Percentiles rank a stretch among this genome's conserved stretches.
Conservation (phyloP, 164 flowering plant genomes). For the Dillenia suffruticosa region DNA sequence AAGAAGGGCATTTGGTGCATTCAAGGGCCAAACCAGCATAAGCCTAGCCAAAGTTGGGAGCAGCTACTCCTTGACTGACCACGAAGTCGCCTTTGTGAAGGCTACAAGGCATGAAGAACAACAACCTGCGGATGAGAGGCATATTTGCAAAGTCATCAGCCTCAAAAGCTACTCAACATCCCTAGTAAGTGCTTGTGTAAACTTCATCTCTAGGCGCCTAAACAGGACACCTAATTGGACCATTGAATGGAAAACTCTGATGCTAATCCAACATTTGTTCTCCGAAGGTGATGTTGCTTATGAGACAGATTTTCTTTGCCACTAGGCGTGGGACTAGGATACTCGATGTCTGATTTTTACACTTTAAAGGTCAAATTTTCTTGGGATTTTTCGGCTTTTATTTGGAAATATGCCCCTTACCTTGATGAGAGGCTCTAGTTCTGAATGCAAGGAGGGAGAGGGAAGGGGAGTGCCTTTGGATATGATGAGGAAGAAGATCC, state of each 20-base stretch:
- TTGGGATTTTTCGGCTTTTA: constrained; percentile 87
- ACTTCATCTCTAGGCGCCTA: constrained; percentile 54
- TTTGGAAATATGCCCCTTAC: constrained; percentile 67
- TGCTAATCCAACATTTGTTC: constrained; percentile 61
- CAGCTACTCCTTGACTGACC: constrained; percentile 61
- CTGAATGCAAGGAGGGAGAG: constrained; percentile 56
- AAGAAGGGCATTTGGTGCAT: constrained; percentile 72
- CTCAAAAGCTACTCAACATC: constrained; percentile 48
- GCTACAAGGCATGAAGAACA: constrained; percentile 87
- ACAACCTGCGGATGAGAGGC: constrained; percentile 64
- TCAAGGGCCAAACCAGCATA: constrained; percentile 64
- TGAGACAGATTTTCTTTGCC: constrained; percentile 74
- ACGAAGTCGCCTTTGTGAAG: constrained; percentile 82
- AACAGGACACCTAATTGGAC: constrained; percentile 80
- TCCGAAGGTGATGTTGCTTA: constrained; percentile 67
- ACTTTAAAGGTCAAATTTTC: constrained; percentile 46
- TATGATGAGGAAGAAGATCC: constrained; percentile 35
- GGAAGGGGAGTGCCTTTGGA: constrained; percentile 26
- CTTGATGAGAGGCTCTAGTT: constrained; percentile 75
- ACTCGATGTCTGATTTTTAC: constrained; percentile 81
- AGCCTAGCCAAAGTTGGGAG: constrained; percentile 40
- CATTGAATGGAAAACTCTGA: constrained; percentile 72
- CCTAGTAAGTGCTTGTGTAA: constrained; percentile 55
- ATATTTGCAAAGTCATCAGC: constrained; percentile 50
- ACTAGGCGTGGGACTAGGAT: constrained; percentile 77